Evolutionary conservation across 768 basidiomycete genomes (phyloP).

Genomic region (Hypholoma fasciculare): DNA sequence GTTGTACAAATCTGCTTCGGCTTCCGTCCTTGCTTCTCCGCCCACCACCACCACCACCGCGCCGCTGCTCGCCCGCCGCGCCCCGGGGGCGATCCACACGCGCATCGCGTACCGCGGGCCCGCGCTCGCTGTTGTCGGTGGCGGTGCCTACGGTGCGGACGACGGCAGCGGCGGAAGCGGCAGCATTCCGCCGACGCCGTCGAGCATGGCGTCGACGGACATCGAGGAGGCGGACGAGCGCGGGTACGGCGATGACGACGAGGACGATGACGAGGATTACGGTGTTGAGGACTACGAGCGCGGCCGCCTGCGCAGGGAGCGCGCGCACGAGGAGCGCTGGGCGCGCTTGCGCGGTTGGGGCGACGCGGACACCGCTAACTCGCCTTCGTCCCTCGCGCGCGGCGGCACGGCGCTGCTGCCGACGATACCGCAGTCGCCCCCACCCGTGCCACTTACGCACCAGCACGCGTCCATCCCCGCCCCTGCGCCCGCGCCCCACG

Average conservation of each 20-base stretch:
- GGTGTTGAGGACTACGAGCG: not conserved
- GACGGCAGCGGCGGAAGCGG: not conserved
- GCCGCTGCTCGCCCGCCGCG: not conserved
- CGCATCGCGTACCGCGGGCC: conserved; percentile 3
- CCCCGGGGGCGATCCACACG: conserved; percentile 3
- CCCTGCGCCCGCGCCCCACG: not conserved
- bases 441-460: not conserved
- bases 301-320: not conserved
- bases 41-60: not conserved
- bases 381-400: too few species aligned
- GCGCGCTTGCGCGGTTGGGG: not conserved
- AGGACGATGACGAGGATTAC: conserved; percentile 2
- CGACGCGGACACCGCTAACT: not conserved
- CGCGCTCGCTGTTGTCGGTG: not conserved
- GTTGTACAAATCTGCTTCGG: conserved; percentile 14
- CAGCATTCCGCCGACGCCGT: conserved; percentile 11
- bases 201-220: conserved; percentile 7
- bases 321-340: conserved; percentile 9
- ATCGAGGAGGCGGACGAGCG: conserved; percentile 3
- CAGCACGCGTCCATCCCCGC: too few species aligned
- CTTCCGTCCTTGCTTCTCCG: conserved; percentile 8
- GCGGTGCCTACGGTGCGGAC: not conserved
- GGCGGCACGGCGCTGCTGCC: not conserved
- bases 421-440: not conserved
- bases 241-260: not conserved